Conservation (phyloP, 345 rosid species). For the Gossypium arboreum region DNA sequence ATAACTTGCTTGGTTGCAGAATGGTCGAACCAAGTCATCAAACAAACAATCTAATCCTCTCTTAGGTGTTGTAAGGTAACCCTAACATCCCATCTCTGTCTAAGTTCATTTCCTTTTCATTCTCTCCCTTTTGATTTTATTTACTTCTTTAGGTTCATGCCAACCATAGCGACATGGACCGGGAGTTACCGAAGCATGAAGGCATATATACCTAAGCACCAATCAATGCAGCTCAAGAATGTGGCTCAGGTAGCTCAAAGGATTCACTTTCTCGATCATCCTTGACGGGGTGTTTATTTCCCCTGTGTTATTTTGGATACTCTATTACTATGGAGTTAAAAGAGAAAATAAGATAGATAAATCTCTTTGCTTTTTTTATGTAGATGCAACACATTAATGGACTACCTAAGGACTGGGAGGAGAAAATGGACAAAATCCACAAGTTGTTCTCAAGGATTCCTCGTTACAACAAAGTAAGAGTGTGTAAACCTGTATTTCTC, state of each 20-base stretch:
- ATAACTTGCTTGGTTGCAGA: slow-evolving; percentile 36
- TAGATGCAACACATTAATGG: slow-evolving; percentile 64
- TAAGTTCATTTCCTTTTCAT: neutral
- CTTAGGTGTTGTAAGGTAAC: slow-evolving; percentile 70
- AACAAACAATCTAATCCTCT: slow-evolving; percentile 53
- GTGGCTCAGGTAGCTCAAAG: slow-evolving; percentile 41
- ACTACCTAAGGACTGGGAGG: slow-evolving; percentile 64
- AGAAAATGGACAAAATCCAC: slow-evolving; percentile 52
- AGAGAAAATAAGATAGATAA: neutral
- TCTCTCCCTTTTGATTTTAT: slow-evolving; percentile 6
- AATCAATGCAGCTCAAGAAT: slow-evolving; percentile 62
- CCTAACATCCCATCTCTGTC: slow-evolving; percentile 1
- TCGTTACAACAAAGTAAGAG: slow-evolving; percentile 59
- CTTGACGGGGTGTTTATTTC: too few species aligned
- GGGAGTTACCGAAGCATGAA: slow-evolving; percentile 77
- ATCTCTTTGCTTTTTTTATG: slow-evolving; percentile 7
- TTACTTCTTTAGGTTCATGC: slow-evolving; percentile 51
- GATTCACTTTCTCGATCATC: neutral
- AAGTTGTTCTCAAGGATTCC: slow-evolving; percentile 63
- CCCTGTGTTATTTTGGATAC: neutral
- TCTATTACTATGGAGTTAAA: neutral
- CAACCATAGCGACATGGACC: slow-evolving; percentile 80
- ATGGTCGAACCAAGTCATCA: slow-evolving; percentile 30
- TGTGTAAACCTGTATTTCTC: neutral
- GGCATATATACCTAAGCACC: slow-evolving; percentile 69